phyloP scores from a whole-genome alignment of 345 rosid species.

The Boechera divaricarpa region DNA sequence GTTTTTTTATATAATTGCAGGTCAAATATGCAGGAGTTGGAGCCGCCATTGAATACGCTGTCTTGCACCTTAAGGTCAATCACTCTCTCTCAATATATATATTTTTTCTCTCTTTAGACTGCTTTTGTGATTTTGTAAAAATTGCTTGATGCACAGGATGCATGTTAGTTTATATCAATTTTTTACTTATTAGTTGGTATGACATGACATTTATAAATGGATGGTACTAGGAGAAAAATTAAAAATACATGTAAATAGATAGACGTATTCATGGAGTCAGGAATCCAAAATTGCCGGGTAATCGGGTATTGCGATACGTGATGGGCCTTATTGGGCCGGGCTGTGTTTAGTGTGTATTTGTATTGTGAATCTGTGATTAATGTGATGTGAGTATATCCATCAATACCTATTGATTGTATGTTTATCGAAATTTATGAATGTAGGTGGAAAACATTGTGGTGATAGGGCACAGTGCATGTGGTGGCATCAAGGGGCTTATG shows the following conservation, averaged over 20 bases:
- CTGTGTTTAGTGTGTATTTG: background rate
- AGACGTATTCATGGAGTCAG: background rate
- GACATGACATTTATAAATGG: background rate
- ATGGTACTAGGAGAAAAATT: background rate
- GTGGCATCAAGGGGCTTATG: conserved; percentile 98
- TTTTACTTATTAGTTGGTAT: background rate
- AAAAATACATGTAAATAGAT: background rate
- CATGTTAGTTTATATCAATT: background rate
- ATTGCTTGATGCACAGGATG: background rate
- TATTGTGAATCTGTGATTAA: background rate
- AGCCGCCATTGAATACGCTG: conserved; percentile 90
- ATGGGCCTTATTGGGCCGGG: conserved; percentile 1
- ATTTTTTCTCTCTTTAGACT: background rate
- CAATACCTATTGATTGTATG: background rate
- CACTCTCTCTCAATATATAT: background rate
- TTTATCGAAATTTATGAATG: conserved; percentile 17
- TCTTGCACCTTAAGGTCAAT: conserved; percentile 85
- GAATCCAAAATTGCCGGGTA: background rate
- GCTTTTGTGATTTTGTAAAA: conserved; percentile 2
- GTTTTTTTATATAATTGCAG: background rate
- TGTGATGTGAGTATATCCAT: conserved; percentile 4
- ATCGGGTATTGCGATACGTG: background rate
- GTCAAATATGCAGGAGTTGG: conserved; percentile 68
- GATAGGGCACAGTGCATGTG: conserved; percentile 93
- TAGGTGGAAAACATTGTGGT: conserved; percentile 88